Evolutionary conservation across 2,329 filamentous ascomycete species (phyloP).

Genomic region (Colletotrichum horii): DNA sequence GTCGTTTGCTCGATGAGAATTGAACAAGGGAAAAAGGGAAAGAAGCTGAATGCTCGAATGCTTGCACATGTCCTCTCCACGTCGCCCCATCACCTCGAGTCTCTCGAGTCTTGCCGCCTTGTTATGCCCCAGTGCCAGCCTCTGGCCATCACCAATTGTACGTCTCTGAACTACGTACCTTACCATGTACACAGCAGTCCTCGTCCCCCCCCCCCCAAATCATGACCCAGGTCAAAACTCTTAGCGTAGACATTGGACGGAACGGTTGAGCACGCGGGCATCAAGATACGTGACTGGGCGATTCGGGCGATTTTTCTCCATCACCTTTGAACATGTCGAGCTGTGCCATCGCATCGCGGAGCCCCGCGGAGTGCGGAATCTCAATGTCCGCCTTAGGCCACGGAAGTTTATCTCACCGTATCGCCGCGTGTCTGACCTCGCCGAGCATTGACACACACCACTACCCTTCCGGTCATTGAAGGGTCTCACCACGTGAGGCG

Average conservation of each 20-base stretch:
- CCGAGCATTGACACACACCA: neutral
- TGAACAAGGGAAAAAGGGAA: too few species aligned
- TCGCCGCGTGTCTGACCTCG: too few species aligned
- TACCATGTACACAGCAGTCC: neutral
- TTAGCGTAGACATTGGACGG: neutral
- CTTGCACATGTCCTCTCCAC: neutral
- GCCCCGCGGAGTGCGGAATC: slow-evolving; percentile 9
- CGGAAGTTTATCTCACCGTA: neutral
- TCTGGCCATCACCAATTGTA: neutral
- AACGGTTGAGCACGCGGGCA: neutral
- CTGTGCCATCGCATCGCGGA: neutral
- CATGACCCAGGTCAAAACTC: neutral
- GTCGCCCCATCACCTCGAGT: neutral
- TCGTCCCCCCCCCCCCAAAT: neutral
- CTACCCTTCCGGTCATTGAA: neutral
- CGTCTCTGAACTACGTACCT: too few species aligned
- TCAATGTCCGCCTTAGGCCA: neutral
- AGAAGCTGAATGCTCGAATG: neutral
- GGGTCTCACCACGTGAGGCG: slow-evolving; percentile 10
- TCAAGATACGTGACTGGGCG: neutral
- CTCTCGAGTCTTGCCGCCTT: too few species aligned
- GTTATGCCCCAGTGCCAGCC: neutral
- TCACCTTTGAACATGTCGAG: neutral
- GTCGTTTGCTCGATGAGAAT: neutral
- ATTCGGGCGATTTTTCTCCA: neutral